Conservation (phyloP, 257 asterid genomes). For the Rhazya stricta region DNA sequence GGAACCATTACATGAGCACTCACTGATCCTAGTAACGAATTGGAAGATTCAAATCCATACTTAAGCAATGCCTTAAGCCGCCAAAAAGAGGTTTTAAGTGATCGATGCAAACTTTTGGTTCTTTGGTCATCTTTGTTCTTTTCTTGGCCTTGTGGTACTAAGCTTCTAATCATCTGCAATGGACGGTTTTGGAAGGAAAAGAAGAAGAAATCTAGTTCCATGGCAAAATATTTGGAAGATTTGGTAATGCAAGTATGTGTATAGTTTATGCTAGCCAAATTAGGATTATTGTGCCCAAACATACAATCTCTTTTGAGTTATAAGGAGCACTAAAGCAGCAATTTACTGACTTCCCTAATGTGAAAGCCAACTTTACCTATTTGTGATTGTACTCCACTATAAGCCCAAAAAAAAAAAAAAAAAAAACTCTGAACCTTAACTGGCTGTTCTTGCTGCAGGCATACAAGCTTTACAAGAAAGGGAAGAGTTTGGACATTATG, state of each 20-base stretch:
- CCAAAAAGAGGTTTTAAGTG: neutral
- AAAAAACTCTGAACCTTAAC: neutral
- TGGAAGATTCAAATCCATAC: neutral
- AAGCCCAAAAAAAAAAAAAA: neutral
- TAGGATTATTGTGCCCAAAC: neutral
- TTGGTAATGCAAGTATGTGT: no score
- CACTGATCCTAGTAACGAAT: neutral
- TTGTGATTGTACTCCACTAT: neutral
- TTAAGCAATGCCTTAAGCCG: neutral
- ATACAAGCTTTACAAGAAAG: slow-evolving; percentile 73
- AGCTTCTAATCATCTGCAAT: neutral
- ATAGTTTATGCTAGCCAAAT: neutral
- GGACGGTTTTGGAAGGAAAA: neutral
- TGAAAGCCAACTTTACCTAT: neutral
- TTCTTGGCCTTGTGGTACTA: neutral
- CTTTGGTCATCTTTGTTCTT: neutral
- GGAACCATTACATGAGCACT: no score
- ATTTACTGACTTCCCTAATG: neutral
- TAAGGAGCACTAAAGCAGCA: neutral
- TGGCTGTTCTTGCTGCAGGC: slow-evolving; percentile 41
- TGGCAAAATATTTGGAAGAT: neutral
- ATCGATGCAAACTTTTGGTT: neutral
- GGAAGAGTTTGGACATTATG: slow-evolving; percentile 49
- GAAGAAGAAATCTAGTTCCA: neutral
- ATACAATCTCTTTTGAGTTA: neutral